phyloP scores from a whole-genome alignment of 2,329 filamentous ascomycete species.

The Sporothrix inflata region DNA sequence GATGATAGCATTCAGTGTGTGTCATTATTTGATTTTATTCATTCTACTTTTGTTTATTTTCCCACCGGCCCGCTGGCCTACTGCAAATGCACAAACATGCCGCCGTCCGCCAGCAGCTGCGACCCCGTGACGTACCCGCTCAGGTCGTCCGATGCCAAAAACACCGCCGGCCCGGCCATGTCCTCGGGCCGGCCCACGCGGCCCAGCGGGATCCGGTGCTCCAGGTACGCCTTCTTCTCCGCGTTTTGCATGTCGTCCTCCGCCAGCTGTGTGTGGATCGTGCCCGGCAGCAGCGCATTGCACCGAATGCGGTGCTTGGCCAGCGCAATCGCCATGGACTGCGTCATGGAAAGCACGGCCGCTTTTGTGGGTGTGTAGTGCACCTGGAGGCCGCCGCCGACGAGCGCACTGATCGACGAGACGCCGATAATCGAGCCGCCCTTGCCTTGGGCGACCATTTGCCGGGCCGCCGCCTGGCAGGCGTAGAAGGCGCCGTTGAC shows the following conservation, averaged over 20 bases:
- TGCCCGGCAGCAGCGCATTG: conserved; percentile 70
- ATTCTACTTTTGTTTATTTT: background rate
- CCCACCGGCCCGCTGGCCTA: background rate
- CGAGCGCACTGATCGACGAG: conserved; percentile 56
- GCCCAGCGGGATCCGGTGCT: conserved; percentile 66
- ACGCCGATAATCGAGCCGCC: conserved; percentile 71
- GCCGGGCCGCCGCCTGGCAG: conserved; percentile 79
- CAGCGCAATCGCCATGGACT: conserved; percentile 67
- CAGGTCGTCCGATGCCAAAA: conserved; percentile 66
- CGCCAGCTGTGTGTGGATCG: conserved; percentile 69
- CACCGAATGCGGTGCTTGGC: conserved; percentile 69
- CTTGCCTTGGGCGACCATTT: conserved; percentile 70
- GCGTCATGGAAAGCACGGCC: conserved; percentile 68
- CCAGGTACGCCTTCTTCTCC: conserved; percentile 66
- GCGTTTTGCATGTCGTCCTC: conserved; percentile 67
- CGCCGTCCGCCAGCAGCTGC: conserved; percentile 73
- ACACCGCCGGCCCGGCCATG: conserved; percentile 71
- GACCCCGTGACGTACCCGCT: conserved; percentile 68
- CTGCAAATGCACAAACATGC: conserved; percentile 72
- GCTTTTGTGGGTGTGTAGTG: conserved; percentile 76
- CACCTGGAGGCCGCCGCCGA: conserved; percentile 66
- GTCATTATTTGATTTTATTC: background rate
- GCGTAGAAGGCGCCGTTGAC: conserved; percentile 84
- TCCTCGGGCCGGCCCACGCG: conserved; percentile 63
- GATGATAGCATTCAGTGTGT: background rate